Percentiles rank a stretch among this genome's conserved stretches.
Conservation (phyloP, 176 grass and related monocot species). For the Poa annua region DNA sequence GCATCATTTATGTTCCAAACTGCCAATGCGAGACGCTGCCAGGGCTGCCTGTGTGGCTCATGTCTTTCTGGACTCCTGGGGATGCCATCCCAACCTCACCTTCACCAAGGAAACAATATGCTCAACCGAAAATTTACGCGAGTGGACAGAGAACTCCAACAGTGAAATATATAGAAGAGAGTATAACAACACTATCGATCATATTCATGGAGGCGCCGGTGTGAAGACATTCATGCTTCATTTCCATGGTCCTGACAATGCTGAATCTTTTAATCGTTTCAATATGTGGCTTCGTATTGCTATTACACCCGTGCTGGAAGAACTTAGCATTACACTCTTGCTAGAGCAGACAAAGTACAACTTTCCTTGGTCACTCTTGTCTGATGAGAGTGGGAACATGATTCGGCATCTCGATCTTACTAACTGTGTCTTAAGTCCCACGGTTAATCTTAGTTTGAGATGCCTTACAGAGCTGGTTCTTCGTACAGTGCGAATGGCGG, state of each 20-base stretch:
- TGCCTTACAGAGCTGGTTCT: not conserved
- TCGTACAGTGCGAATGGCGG: not conserved
- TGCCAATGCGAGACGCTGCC: slow-evolving; percentile 3
- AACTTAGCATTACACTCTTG: not conserved
- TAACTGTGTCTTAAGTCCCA: not conserved
- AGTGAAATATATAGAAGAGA: not conserved
- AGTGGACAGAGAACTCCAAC: not conserved
- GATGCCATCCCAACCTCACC: not conserved
- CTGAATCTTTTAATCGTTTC: not conserved
- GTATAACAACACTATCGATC: not conserved
- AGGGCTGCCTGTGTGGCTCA: not conserved
- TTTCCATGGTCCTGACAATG: not conserved
- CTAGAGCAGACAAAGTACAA: not conserved
- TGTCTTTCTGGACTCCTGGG: not conserved
- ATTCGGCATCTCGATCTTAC: not conserved
- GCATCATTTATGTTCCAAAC: not conserved
- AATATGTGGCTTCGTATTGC: slow-evolving; percentile 3
- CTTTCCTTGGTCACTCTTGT: slow-evolving; percentile 3
- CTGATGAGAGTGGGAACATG: not conserved
- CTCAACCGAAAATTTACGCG: not conserved
- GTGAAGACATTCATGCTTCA: not conserved
- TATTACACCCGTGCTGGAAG: not conserved
- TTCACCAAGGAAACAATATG: not conserved
- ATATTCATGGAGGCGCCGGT: not conserved
- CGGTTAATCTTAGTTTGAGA: not conserved